Evolutionary conservation across 495 filamentous ascomycete genomes (phyloP).

Genomic region (Penicillium pancosmium): DNA sequence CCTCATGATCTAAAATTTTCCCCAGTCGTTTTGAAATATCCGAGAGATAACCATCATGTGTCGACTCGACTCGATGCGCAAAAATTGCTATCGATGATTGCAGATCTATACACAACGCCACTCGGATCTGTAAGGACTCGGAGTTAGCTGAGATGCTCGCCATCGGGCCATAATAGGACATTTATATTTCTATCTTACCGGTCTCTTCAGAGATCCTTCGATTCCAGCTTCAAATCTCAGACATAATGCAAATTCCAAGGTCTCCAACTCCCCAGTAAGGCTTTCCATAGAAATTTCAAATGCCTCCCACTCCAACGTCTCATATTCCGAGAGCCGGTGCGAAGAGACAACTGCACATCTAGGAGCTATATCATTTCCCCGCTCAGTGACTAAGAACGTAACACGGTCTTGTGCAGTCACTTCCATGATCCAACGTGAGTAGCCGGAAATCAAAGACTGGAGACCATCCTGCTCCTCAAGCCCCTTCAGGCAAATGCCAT

Average conservation of each 20-base stretch:
- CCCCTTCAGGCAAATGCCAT: not conserved
- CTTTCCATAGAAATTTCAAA: not conserved
- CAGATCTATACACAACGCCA: not conserved
- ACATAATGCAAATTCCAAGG: not conserved
- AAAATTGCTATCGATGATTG: not conserved
- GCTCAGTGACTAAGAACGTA: not conserved
- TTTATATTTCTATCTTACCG: not conserved
- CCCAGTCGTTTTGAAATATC: not conserved
- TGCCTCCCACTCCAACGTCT: not conserved
- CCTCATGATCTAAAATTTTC: not conserved
- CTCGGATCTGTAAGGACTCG: not conserved
- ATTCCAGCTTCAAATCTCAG: not conserved
- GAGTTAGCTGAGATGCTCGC: no score
- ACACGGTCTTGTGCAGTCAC: not conserved
- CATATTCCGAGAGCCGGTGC: not conserved
- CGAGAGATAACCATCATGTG: not conserved
- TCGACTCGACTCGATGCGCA: not conserved
- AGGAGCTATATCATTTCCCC: not conserved
- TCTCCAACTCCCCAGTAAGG: not conserved
- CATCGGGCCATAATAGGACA: no score
- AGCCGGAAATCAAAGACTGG: not conserved
- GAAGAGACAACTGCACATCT: not conserved
- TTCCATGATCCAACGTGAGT: not conserved
- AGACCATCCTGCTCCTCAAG: not conserved
- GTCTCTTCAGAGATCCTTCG: not conserved